Conservation (phyloP, 805 yeast species). For the Priceomyces medius region DNA sequence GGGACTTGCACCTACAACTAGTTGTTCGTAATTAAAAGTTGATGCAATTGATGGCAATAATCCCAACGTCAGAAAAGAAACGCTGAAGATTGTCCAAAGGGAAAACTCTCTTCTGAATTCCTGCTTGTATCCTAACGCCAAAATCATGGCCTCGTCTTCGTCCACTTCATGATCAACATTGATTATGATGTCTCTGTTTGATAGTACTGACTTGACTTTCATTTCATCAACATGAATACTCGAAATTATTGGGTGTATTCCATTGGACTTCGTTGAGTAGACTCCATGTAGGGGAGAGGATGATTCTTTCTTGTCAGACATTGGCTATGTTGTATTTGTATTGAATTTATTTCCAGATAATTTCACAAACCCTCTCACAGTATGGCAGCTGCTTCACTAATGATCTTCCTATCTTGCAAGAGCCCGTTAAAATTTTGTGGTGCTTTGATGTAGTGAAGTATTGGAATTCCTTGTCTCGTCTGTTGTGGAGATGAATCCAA, state of each 20-base stretch:
- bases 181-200: slow-evolving; percentile 37
- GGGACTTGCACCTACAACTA: slow-evolving; percentile 63
- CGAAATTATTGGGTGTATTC: slow-evolving; percentile 22
- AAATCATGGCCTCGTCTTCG: slow-evolving; percentile 51
- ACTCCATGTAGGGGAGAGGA: not conserved
- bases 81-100: slow-evolving; percentile 57
- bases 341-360: too few relatives aligned
- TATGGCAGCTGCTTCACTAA: too few relatives aligned
- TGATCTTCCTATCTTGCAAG: too few relatives aligned
- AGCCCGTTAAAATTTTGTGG: too few relatives aligned
- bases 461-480: too few relatives aligned
- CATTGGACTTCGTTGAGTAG: not conserved
- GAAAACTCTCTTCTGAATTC: slow-evolving; percentile 62
- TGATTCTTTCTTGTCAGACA: too few relatives aligned
- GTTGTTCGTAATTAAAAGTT: slow-evolving; percentile 57
- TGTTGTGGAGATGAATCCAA: too few relatives aligned
- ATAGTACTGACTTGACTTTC: slow-evolving; percentile 35
- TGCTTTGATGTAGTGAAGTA: too few relatives aligned
- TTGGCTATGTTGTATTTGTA: too few relatives aligned
- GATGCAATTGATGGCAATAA: slow-evolving; percentile 65
- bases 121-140: slow-evolving; percentile 62
- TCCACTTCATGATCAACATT: slow-evolving; percentile 49
- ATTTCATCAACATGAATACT: slow-evolving; percentile 37
- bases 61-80: slow-evolving; percentile 64
- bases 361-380: too few relatives aligned